Evolutionary conservation across 2,329 filamentous ascomycete species (phyloP).

Genomic region (Stenocarpella maydis): DNA sequence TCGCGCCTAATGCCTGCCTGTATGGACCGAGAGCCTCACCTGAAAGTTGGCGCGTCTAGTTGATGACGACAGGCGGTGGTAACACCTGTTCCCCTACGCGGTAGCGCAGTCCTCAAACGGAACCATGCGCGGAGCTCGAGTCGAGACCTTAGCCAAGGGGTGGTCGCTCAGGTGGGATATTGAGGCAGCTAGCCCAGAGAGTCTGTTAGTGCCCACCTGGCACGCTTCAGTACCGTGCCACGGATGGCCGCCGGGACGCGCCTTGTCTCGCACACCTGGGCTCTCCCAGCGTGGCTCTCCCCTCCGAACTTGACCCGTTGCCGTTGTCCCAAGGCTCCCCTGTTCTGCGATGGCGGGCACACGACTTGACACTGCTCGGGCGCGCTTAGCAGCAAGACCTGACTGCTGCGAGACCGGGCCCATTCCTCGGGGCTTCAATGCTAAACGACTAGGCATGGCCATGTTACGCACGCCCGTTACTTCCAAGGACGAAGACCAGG

Average conservation of each 20-base stretch:
- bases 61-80: neutral
- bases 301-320: slow-evolving; percentile 3
- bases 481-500: slow-evolving; percentile 16
- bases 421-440: neutral
- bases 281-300: neutral
- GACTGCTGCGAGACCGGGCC: neutral
- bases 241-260: slow-evolving; percentile 19
- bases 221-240: slow-evolving; percentile 22
- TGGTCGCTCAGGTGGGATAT: neutral
- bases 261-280: slow-evolving; percentile 12
- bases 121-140: neutral
- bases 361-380: neutral
- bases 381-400: slow-evolving; percentile 15
- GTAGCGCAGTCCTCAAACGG: neutral
- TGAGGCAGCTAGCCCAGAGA: neutral
- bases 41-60: neutral
- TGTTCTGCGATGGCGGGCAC: neutral
- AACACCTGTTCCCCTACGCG: neutral
- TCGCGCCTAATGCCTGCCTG: neutral
- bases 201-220: neutral
- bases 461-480: neutral
- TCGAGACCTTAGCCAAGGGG: neutral
- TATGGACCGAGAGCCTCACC: neutral
- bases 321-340: neutral
- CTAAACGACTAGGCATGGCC: neutral